A percentile compares a stretch with the other conserved stretches of the same genome.
These are phyloP conservation scores for Hanseniaspora vineae DNA, from an alignment of 805 yeast species.

Conservation along the genomic window DNA sequence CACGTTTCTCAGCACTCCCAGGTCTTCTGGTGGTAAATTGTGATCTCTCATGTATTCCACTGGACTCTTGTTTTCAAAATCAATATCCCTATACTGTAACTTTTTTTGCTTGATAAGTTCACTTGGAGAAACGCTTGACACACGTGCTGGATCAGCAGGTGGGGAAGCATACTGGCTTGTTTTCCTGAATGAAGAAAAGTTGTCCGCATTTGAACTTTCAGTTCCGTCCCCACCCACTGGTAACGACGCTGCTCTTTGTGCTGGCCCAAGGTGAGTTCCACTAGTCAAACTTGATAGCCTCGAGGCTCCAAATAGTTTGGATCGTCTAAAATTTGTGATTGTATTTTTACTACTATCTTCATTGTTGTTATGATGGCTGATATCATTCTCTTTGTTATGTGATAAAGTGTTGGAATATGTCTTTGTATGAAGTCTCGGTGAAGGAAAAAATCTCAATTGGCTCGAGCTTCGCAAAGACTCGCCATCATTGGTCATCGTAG, in stretches of 20 bases:
- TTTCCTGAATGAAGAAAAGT: no score
- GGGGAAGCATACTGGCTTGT: no score
- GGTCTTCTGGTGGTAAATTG: constrained; percentile 24
- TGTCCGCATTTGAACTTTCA: no score
- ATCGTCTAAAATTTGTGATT: neutral
- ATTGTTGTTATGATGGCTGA: neutral
- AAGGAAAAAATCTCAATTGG: no score
- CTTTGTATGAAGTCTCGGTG: no score
- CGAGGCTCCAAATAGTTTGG: neutral
- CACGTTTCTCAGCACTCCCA: constrained; percentile 24
- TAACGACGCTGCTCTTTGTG: neutral
- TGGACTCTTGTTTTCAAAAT: constrained; percentile 29
- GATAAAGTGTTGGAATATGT: no score
- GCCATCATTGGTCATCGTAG: no score
- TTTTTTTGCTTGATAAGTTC: neutral
- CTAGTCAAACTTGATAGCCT: neutral
- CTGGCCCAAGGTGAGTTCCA: neutral
- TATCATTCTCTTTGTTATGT: neutral
- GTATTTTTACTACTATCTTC: neutral
- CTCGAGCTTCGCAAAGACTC: no score
- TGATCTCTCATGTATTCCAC: constrained; percentile 27
- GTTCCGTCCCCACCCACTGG: neutral
- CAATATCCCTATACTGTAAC: constrained; percentile 9
- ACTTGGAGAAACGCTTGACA: no score
- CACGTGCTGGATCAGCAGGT: no score